Percentiles rank a stretch among this genome's conserved stretches.
Evolutionary conservation across 306 rosid genomes (phyloP).

Genomic region (Cajanus cajan): DNA sequence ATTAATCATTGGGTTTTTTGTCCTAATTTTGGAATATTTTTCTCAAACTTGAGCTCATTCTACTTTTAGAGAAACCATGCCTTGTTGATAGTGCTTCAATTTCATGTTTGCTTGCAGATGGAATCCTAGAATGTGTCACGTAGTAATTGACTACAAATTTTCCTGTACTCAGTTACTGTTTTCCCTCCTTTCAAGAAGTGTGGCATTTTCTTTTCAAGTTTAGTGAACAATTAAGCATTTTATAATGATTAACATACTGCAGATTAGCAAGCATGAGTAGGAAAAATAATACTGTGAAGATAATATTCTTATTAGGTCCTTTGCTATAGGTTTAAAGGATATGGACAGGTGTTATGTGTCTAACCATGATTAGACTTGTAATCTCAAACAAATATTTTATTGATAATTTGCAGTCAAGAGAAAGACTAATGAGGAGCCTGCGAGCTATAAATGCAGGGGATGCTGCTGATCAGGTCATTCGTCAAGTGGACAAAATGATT

Average conservation of each 20-base stretch:
- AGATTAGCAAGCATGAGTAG: background rate
- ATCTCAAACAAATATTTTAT: conserved; percentile 19
- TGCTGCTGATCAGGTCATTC: conserved; percentile 91
- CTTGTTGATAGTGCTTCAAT: background rate
- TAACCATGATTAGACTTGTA: conserved; percentile 8
- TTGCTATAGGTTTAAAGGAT: background rate
- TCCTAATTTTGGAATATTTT: background rate
- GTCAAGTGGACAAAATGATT: conserved; percentile 87
- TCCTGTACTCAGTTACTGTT: background rate
- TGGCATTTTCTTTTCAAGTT: background rate
- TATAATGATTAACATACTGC: background rate
- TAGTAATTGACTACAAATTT: background rate
- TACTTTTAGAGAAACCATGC: background rate
- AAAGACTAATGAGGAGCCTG: conserved; percentile 71
- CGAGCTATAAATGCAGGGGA: conserved; percentile 95
- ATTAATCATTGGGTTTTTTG: background rate
- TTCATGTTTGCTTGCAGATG: background rate
- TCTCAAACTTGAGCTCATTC: background rate
- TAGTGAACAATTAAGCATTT: conserved; percentile 18
- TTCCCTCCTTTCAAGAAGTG: conserved; percentile 7
- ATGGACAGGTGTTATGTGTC: conserved; percentile 9
- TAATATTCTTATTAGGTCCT: conserved; percentile 2
- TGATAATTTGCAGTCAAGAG: conserved; percentile 74
- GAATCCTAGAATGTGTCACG: conserved; percentile 6
- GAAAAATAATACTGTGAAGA: conserved; percentile 12